Conservation (phyloP, 208 protist genomes). For the Trichomonas tenax region DNA sequence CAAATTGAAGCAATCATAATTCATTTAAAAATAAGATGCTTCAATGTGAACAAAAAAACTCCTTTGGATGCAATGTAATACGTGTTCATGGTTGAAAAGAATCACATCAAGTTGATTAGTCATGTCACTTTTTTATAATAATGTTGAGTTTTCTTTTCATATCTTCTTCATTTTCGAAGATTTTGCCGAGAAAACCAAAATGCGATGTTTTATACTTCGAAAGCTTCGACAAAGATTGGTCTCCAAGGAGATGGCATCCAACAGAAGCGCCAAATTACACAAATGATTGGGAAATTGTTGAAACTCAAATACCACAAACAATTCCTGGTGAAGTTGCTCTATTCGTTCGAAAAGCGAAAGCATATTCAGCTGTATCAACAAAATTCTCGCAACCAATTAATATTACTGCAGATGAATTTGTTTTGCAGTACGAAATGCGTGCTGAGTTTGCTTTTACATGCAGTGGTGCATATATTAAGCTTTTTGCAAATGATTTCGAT, state of each 20-base stretch:
- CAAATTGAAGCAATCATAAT: too few species aligned
- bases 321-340: not conserved
- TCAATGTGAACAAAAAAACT: too few species aligned
- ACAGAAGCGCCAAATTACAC: not conserved
- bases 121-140: not conserved
- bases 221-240: not conserved
- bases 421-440: conserved; percentile 38
- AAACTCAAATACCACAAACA: not conserved
- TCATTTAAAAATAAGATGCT: too few species aligned
- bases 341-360: not conserved
- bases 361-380: conserved; percentile 7
- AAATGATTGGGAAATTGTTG: conserved; percentile 6
- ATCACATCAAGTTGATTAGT: too few species aligned
- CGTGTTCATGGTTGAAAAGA: too few species aligned
- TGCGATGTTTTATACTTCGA: not conserved
- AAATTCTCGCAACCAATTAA: conserved; percentile 21
- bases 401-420: not conserved
- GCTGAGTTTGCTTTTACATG: conserved; percentile 31
- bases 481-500: not conserved
- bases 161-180: not conserved
- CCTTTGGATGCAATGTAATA: too few species aligned
- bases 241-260: not conserved
- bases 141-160: not conserved
- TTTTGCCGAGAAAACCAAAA: not conserved
- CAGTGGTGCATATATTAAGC: conserved; percentile 33